phyloP scores from a whole-genome alignment of 2,329 filamentous ascomycete genomes.

The Aspergillus persii region DNA sequence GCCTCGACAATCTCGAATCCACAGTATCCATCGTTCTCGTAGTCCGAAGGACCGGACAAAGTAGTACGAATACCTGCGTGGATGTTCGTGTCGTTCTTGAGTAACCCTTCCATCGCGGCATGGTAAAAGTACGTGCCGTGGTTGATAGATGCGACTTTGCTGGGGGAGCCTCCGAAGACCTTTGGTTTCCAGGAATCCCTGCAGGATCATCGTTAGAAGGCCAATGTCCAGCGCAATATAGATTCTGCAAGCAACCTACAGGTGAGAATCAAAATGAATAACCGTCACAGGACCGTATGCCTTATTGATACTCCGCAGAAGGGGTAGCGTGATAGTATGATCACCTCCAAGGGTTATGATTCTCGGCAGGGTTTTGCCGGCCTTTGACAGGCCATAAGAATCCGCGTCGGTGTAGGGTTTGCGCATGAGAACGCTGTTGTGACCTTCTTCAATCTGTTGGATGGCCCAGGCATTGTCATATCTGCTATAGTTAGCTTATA shows the following conservation, averaged over 20 bases:
- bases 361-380: conserved; percentile 73
- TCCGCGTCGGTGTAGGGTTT: conserved; percentile 65
- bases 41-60: conserved; percentile 73
- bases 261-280: conserved; percentile 62
- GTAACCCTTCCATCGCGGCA: conserved; percentile 71
- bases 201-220: no score
- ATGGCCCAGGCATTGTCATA: conserved; percentile 82
- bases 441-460: conserved; percentile 80
- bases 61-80: conserved; percentile 85
- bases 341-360: conserved; percentile 68
- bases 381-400: conserved; percentile 65
- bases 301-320: conserved; percentile 58
- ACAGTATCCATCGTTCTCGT: conserved; percentile 81
- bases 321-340: conserved; percentile 46
- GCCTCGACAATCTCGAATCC: conserved; percentile 81
- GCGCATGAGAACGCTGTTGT: conserved; percentile 71
- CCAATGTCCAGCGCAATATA: no score
- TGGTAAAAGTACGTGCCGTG: conserved; percentile 90
- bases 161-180: conserved; percentile 80
- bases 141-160: conserved; percentile 73
- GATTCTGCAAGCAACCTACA: conserved; percentile 35
- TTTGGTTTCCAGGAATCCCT: conserved; percentile 71
- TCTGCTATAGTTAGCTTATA: conserved; percentile 40
- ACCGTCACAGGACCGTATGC: conserved; percentile 68
- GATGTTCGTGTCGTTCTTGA: conserved; percentile 80